Evolutionary conservation across 148 eudicot genomes (phyloP).

Genomic region (Chenopodium berlandieri): DNA sequence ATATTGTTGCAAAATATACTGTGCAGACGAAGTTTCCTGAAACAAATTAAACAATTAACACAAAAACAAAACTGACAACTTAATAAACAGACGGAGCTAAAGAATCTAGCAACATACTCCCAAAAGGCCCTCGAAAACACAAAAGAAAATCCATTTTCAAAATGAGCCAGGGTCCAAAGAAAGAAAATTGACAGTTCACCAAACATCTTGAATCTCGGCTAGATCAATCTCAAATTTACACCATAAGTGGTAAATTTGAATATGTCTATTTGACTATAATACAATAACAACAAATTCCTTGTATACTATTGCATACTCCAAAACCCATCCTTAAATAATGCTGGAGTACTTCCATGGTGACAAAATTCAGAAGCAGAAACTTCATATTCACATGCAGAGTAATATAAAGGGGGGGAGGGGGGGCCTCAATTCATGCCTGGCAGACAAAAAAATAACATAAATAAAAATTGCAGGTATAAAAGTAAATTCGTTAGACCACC

Average conservation of each 20-base stretch:
- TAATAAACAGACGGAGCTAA: background rate
- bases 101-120: background rate
- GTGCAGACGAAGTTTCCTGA: slow-evolving; percentile 88
- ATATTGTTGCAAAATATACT: slow-evolving; percentile 83
- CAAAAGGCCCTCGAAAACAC: background rate
- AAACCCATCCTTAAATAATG: background rate
- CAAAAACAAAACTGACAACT: background rate
- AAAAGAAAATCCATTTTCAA: background rate
- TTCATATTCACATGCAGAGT: slow-evolving; percentile 15
- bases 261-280: slow-evolving; percentile 14
- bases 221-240: background rate
- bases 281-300: slow-evolving; percentile 10
- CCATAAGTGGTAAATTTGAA: background rate
- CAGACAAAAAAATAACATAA: background rate
- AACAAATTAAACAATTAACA: slow-evolving; percentile 4
- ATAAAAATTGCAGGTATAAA: slow-evolving; percentile 1
- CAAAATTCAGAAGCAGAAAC: slow-evolving; percentile 9
- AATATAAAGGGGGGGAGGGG: background rate
- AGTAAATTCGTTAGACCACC: background rate
- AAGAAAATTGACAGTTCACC: slow-evolving; percentile 10
- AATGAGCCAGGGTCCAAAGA: background rate
- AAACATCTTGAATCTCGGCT: background rate
- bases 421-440: slow-evolving; percentile 3
- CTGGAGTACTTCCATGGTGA: slow-evolving; percentile 6
- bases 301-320: background rate